These are phyloP conservation scores for Skeletonema menzelii DNA, from an alignment of 108 stramenopile species.

Conservation along the genomic window DNA sequence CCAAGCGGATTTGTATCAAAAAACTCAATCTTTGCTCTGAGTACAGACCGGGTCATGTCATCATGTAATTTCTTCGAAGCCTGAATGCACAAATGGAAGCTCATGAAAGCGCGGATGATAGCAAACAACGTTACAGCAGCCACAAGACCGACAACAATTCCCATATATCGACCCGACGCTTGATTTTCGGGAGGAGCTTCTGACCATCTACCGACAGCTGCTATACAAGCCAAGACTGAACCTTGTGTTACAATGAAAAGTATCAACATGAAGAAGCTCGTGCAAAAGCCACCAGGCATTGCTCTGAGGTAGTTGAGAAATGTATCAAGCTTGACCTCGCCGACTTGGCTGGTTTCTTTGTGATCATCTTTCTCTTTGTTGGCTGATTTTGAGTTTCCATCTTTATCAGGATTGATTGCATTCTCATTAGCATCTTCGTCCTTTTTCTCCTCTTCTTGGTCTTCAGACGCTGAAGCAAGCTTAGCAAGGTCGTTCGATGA, in stretches of 20 bases:
- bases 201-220: slow-evolving; percentile 70
- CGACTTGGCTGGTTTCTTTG: slow-evolving; percentile 74
- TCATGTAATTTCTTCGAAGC: slow-evolving; percentile 81
- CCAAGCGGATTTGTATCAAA: slow-evolving; percentile 95
- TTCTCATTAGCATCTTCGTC: background rate
- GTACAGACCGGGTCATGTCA: slow-evolving; percentile 72
- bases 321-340: slow-evolving; percentile 71
- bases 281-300: slow-evolving; percentile 61
- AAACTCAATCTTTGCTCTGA: slow-evolving; percentile 84
- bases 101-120: slow-evolving; percentile 51
- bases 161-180: slow-evolving; percentile 44
- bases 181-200: slow-evolving; percentile 54
- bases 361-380: slow-evolving; percentile 40
- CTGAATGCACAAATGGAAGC: slow-evolving; percentile 55
- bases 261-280: slow-evolving; percentile 51
- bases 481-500: slow-evolving; percentile 14
- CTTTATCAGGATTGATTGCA: background rate
- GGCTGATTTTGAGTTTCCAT: background rate
- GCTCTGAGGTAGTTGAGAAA: slow-evolving; percentile 72
- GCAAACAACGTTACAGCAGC: slow-evolving; percentile 47
- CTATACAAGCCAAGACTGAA: slow-evolving; percentile 55
- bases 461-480: slow-evolving; percentile 4
- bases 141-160: slow-evolving; percentile 51
- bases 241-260: slow-evolving; percentile 68
- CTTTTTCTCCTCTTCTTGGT: background rate